Conservation (phyloP, 805 yeast species). For the Saccharomyces mikatae region DNA sequence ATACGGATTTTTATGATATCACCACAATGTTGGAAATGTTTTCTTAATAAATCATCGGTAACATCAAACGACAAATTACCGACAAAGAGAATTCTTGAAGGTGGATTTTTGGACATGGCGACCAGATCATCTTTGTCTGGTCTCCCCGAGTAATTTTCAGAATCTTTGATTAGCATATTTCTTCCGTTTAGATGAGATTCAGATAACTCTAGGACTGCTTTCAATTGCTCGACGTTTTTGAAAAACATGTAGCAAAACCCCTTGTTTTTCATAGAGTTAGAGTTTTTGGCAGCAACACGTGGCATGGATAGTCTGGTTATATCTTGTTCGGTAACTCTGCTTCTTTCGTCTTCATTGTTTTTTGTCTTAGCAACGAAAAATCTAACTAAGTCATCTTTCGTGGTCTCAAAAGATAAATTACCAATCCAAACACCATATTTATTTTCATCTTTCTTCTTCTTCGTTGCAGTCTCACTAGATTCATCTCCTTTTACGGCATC, state of each 20-base stretch:
- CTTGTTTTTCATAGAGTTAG: conserved; percentile 47
- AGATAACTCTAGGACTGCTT: conserved; percentile 54
- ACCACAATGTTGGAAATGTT: conserved; percentile 87
- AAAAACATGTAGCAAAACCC: conserved; percentile 93
- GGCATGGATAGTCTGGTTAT: conserved; percentile 78
- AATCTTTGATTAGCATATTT: conserved; percentile 74
- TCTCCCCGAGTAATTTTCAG: conserved; percentile 78
- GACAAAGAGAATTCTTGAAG: conserved; percentile 80
- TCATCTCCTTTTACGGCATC: conserved; percentile 16
- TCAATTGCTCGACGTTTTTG: conserved; percentile 48
- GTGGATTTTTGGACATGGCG: conserved; percentile 64
- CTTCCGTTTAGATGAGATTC: conserved; percentile 77
- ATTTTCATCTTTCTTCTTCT: conserved; percentile 32
- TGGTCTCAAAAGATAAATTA: conserved; percentile 77
- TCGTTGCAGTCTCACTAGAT: conserved; percentile 8
- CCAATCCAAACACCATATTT: conserved; percentile 90
- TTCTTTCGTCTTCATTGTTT: conserved; percentile 30
- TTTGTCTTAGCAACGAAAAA: conserved; percentile 57
- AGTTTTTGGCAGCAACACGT: conserved; percentile 41
- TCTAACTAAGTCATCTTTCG: conserved; percentile 59
- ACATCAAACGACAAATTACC: conserved; percentile 93
- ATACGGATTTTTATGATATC: conserved; percentile 76
- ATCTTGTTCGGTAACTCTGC: conserved; percentile 44
- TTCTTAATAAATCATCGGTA: conserved; percentile 65
- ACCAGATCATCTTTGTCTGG: conserved; percentile 51